These are phyloP conservation scores for Tuber borchii DNA, from an alignment of 495 filamentous ascomycete species.

Conservation along the genomic window DNA sequence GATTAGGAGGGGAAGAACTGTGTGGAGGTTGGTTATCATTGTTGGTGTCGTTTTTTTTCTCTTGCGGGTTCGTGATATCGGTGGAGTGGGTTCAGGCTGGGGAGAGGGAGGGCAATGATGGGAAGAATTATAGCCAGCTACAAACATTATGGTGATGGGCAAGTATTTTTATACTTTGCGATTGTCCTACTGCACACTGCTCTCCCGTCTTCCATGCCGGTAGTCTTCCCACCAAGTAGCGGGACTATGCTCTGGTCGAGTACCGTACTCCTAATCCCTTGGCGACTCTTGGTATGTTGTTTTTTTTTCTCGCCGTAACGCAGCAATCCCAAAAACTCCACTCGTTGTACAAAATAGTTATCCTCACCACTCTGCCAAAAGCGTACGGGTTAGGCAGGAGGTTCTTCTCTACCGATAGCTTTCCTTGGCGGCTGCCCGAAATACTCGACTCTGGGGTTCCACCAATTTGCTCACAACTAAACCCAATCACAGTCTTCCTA, in stretches of 20 bases:
- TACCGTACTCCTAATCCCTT: not conserved
- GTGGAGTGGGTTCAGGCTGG: not conserved
- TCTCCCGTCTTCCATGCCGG: not conserved
- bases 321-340: not conserved
- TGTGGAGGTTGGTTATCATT: not conserved
- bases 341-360: not conserved
- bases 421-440: not conserved
- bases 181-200: no score
- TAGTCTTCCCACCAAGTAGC: not conserved
- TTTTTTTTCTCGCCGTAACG: not conserved
- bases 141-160: not conserved
- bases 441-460: not conserved
- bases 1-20: not conserved
- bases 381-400: not conserved
- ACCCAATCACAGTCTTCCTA: not conserved
- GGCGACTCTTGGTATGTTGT: not conserved
- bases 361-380: not conserved
- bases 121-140: not conserved
- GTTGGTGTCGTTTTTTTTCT: not conserved
- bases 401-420: not conserved
- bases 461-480: not conserved
- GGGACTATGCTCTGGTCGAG: not conserved
- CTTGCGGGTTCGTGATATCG: not conserved
- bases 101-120: not conserved
- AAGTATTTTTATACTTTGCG: not conserved